phyloP scores from a whole-genome alignment of 2,329 filamentous ascomycete genomes.

The Mycosphaerella arachidis region DNA sequence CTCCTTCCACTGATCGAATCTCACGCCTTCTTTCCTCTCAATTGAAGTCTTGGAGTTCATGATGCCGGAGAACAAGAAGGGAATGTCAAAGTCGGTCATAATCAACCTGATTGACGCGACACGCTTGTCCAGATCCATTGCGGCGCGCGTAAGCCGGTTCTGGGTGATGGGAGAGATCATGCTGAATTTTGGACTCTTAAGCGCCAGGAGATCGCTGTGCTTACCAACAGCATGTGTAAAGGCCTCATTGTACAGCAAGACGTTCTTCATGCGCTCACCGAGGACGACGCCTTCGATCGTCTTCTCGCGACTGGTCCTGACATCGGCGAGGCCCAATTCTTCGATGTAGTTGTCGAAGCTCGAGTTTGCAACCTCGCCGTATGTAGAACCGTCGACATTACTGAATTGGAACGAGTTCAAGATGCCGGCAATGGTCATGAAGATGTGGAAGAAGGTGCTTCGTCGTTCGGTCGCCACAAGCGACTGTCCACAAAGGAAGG shows the following conservation, averaged over 20 bases:
- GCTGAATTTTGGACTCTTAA: slow-evolving; percentile 65
- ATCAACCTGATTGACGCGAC: slow-evolving; percentile 66
- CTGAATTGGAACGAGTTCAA: slow-evolving; percentile 56
- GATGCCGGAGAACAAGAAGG: slow-evolving; percentile 79
- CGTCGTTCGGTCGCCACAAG: slow-evolving; percentile 55
- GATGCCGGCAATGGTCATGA: slow-evolving; percentile 56
- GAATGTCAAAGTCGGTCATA: slow-evolving; percentile 86
- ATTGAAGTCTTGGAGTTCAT: slow-evolving; percentile 74
- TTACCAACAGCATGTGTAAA: slow-evolving; percentile 90
- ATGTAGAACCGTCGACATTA: slow-evolving; percentile 60
- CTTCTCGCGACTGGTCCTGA: slow-evolving; percentile 77
- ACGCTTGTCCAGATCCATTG: slow-evolving; percentile 71
- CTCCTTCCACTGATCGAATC: slow-evolving; percentile 78
- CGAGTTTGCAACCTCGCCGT: slow-evolving; percentile 56
- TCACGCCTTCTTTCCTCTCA: slow-evolving; percentile 69
- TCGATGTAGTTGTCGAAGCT: slow-evolving; percentile 73
- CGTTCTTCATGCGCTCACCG: slow-evolving; percentile 78
- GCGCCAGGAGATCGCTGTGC: slow-evolving; percentile 65
- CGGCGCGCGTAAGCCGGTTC: slow-evolving; percentile 75
- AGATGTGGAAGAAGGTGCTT: slow-evolving; percentile 55
- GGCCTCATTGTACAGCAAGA: slow-evolving; percentile 80
- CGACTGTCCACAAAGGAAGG: slow-evolving; percentile 59
- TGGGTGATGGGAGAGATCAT: slow-evolving; percentile 67
- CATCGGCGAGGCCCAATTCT: slow-evolving; percentile 71
- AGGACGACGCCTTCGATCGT: slow-evolving; percentile 85